Base-by-base conservation (phyloP, 164 flowering plant species). In the Stephania japonica region DNA sequence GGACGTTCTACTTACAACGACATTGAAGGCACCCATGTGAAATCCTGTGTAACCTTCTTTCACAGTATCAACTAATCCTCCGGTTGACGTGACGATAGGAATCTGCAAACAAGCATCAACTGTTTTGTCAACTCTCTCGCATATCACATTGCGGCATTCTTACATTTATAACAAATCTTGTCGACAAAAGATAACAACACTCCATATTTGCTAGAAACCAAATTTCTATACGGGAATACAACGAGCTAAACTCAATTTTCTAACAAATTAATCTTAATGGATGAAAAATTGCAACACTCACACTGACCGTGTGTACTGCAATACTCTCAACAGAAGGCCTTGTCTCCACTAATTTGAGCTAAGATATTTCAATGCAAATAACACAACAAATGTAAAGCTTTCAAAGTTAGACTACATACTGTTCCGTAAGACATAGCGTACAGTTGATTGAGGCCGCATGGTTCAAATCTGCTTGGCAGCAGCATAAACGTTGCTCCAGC, bases 371-470 rank as follows among this genome's bases (percentile, higher is more conserved):
- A 13, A 69, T 43, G 71, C 19, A 69, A 13, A 32, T 32, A 32
- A 32, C 1, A 32, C 38, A 32, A 32, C 38, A 32, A 32, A 32
- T 32, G 38, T 32, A 32, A 32, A 32, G 32, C 38, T 32, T 32
- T 32, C 38, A 32, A 2, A 44, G 41, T 64, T 41, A 42, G 62
- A 14, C 18, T 10, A 14, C 41, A 32, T 89, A 93, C 97, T 16
- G 98, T 90, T 89, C 99, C 98, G 75, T 91, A 95, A 64, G 84
- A 85, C 99, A 89, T 89, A 43, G 97, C 97, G 41, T 93, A 94
- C 69, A 95, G 75, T 70, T 95, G 99, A 76, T 90, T 90, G 77
- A 95, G 98, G 65, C 99, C 99, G 76, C 99, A 95, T 8, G 99
- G 99, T 77, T 95, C 99, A 76, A 95, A 95, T 84, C 98, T 82